Percentiles rank a stretch among this genome's conserved stretches.
Evolutionary conservation across 495 filamentous ascomycete genomes (phyloP).

Genomic region (Haplographium delicatum): DNA sequence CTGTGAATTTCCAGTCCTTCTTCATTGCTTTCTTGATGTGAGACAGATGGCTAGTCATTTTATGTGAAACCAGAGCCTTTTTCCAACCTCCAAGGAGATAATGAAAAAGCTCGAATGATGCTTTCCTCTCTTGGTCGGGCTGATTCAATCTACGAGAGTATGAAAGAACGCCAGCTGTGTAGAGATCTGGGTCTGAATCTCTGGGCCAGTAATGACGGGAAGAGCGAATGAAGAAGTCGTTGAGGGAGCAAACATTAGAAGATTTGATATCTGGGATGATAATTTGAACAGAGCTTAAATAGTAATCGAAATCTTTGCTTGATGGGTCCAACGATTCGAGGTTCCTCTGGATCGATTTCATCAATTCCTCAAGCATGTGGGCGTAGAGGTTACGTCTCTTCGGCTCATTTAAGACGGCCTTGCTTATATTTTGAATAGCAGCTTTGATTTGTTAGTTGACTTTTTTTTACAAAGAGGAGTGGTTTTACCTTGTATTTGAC

Average conservation of each 20-base stretch:
- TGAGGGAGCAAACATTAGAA: conserved; percentile 37
- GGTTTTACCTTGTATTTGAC: too few relatives aligned
- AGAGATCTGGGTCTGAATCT: conserved; percentile 42
- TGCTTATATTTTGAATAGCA: conserved; percentile 38
- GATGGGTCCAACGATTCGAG: conserved; percentile 30
- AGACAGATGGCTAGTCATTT: conserved; percentile 31
- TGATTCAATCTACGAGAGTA: conserved; percentile 45
- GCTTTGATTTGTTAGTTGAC: conserved; percentile 19
- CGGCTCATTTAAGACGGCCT: conserved; percentile 26
- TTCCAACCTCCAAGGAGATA: conserved; percentile 47
- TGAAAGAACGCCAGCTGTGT: conserved; percentile 41
- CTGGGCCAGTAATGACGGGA: conserved; percentile 43
- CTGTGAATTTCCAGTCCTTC: conserved; percentile 32
- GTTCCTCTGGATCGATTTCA: conserved; percentile 45
- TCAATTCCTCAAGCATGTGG: conserved; percentile 32
- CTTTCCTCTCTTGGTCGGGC: conserved; percentile 34
- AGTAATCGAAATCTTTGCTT: conserved; percentile 30
- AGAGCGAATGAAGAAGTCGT: conserved; percentile 42
- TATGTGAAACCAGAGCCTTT: conserved; percentile 37
- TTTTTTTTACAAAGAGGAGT: too few relatives aligned
- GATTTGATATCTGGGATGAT: conserved; percentile 40
- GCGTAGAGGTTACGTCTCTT: conserved; percentile 28
- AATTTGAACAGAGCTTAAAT: conserved; percentile 40
- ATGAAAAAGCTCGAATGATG: conserved; percentile 41
- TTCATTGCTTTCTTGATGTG: conserved; percentile 39